Conservation (phyloP, 2,329 filamentous ascomycete genomes). For the Beauveria sp. region DNA sequence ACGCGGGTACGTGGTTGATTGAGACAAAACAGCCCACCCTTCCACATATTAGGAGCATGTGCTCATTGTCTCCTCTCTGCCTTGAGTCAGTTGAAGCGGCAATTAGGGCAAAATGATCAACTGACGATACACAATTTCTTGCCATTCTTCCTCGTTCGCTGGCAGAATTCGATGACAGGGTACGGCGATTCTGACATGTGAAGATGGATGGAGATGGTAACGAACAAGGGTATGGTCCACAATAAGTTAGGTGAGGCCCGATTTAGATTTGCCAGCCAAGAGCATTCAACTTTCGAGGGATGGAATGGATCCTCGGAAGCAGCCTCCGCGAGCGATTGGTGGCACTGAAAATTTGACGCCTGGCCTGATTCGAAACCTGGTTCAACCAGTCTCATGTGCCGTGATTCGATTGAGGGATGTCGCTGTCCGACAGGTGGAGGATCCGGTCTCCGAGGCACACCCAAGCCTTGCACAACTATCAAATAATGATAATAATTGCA, state of each 20-base stretch:
- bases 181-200: conserved; percentile 1
- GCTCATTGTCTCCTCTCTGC: neutral
- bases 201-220: conserved; percentile 1
- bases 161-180: neutral
- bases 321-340: neutral
- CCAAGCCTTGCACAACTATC: neutral
- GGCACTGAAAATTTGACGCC: neutral
- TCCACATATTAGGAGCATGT: neutral
- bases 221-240: neutral
- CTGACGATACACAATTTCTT: neutral
- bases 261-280: conserved; percentile 9
- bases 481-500: neutral
- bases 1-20: neutral
- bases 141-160: neutral
- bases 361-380: conserved; percentile 2
- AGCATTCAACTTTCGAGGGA: neutral
- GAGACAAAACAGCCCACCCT: neutral
- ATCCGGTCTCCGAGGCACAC: neutral
- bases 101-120: neutral
- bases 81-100: neutral
- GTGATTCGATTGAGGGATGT: neutral
- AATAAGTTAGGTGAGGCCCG: conserved; percentile 5
- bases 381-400: neutral
- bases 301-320: conserved; percentile 5
- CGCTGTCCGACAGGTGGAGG: neutral